Percentiles rank a stretch among this genome's conserved stretches.
Conservation (phyloP, 768 basidiomycete species). For the Mycena indigotica region DNA sequence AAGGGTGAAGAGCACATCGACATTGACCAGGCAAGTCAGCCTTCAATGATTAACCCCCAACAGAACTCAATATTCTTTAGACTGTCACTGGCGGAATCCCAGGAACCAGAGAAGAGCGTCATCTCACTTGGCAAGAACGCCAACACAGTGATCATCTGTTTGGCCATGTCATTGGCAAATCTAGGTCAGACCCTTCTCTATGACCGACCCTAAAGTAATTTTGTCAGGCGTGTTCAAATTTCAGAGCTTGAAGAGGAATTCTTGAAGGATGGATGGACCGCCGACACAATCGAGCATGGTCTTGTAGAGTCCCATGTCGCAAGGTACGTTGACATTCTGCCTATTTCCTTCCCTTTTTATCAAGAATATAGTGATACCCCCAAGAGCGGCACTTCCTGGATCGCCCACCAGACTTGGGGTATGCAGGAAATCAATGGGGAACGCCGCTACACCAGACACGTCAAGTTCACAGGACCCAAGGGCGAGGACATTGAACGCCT, state of each 20-base stretch:
- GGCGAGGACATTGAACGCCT: conserved; percentile 58
- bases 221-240: conserved; percentile 44
- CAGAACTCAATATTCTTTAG: conserved; percentile 37
- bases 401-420: conserved; percentile 69
- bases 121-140: conserved; percentile 57
- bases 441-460: conserved; percentile 60
- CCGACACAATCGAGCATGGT: conserved; percentile 44
- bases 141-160: conserved; percentile 63
- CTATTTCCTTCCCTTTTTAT: no score
- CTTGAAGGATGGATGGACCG: conserved; percentile 44
- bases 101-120: conserved; percentile 57
- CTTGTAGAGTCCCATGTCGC: conserved; percentile 49
- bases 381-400: conserved; percentile 46
- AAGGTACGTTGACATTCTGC: no score
- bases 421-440: conserved; percentile 60
- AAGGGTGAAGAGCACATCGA: conserved; percentile 64
- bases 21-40: conserved; percentile 49
- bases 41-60: not conserved
- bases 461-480: conserved; percentile 63
- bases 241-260: conserved; percentile 49
- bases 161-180: conserved; percentile 57
- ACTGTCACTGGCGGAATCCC: conserved; percentile 63
- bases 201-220: not conserved
- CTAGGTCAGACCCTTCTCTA: conserved; percentile 17
- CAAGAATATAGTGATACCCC: conserved; percentile 55